Evolutionary conservation across 1,284 basidiomycete species (phyloP), one percentile per base, ranked within the genome.

Genomic region (Ceratobasidium sp.): DNA sequence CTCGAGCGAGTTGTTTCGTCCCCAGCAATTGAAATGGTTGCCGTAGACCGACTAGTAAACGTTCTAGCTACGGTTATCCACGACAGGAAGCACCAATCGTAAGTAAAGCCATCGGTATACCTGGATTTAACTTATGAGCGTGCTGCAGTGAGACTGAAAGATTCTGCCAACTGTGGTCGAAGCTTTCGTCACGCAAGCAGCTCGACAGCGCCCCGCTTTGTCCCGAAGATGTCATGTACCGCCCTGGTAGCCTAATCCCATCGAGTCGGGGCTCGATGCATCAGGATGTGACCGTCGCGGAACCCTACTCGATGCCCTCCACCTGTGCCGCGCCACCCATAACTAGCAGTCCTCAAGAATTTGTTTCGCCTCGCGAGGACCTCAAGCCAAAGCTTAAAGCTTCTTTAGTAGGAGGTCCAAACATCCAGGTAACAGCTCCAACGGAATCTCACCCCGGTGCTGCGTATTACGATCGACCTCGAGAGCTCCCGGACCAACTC

Each of bases 11-110:
- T 62, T 50, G 62, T 73, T n/a, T 3, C 7, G 20, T 73, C 70
- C 12, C 42, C 57, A 1, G n/a, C 54, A 12, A 33, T 56, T 20
- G 70, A 73, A 38, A 61, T 62, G 57, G 70, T 73, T 9, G 70
- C 57, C 26, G 46, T 56, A 3, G 70, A 73, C 28, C 57, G 70
- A 33, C 26, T 73, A 13, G 23, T 73, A 13, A 7, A 40, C 9
- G 70, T 73, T 23, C 23, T 73, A n/a, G 70, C 70, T 3, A 73
- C 70, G 13, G 28, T 28, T 23, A 62, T 73, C 12, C 57, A 62
- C 44, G 70, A 73, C 44, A 61, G 42, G 26, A 20, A 6, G 17
- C 38, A 23, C 23, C 44, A 48, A 48, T 9, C 5, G 70, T 73
- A 59, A 50, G 70, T 26, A 4, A 4, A 23, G n/a, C 26, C 20